Evolutionary conservation across 495 filamentous ascomycete species (phyloP), one percentile per base, ranked within the genome.

Genomic region (Aspergillus kassunensis): DNA sequence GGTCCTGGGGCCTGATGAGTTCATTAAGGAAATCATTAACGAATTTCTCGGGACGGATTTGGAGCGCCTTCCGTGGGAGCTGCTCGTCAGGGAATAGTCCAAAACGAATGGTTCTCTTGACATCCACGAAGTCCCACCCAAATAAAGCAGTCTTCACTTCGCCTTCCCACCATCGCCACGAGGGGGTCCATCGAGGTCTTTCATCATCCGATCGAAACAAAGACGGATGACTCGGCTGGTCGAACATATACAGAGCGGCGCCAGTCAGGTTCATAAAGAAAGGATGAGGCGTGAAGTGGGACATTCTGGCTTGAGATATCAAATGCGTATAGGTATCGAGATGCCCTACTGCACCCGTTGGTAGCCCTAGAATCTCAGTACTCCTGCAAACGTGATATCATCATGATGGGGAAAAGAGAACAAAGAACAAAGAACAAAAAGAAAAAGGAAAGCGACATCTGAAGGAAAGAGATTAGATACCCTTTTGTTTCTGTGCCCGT

Each of bases 91-190:
- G 56, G 46, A 69, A 74, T 1, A 75, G 63, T 11, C 65, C 62
- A 39, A 62, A 75, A 13, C 68, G 69, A 29, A 74, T 74, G 1
- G 69, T 63, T 27, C 63, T 63, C 16, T 66, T 63, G 40, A 75
- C 67, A 23, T 71, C 65, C 2, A 63, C 58, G 15, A 68, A 56
- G 24, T 75, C 69, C 24, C 74, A 75, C 3, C 68, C 67, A 71
- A 71, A 75, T 20, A 75, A 60, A 5, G 71, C 56, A 0, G 71
- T 65, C 0, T 58, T 62, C 0, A 70, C 69, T 40, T 75, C 71
- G 35, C 73, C 72, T 45, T 74, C 72, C 72, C 72, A 75, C 68
- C 69, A 75, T 34, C 64, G 66, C 40, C 69, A 74, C 0, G 56
- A 18, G 4, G 61, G 39, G 18, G 44, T 58, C 45, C 70, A 69